Evolutionary conservation across 805 yeast genomes (phyloP).

Genomic region (Zygoascus biomembranicola): DNA sequence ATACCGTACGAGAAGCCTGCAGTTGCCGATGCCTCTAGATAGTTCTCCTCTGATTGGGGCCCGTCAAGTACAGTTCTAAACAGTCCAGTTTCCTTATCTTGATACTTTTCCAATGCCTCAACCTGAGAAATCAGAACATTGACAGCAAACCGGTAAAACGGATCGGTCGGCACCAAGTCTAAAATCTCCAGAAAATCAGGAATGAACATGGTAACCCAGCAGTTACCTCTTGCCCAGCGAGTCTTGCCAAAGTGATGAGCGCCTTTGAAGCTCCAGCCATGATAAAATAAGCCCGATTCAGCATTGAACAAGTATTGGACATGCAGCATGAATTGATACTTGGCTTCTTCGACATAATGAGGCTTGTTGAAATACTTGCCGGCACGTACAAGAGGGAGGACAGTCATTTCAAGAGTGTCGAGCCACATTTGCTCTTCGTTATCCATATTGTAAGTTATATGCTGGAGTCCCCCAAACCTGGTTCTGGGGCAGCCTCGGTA

Average conservation of each 20-base stretch:
- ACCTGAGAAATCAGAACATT: slow-evolving; percentile 30
- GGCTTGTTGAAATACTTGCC: slow-evolving; percentile 25
- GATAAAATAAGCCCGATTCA: slow-evolving; percentile 30
- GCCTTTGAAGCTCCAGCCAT: slow-evolving; percentile 24
- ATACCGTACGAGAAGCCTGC: slow-evolving; percentile 34
- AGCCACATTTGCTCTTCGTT: slow-evolving; percentile 24
- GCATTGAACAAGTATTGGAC: slow-evolving; percentile 28
- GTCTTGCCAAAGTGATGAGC: slow-evolving; percentile 18
- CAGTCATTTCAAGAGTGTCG: slow-evolving; percentile 32
- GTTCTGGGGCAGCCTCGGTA: slow-evolving; percentile 26
- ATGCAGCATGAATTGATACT: slow-evolving; percentile 29
- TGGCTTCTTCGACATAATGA: slow-evolving; percentile 30
- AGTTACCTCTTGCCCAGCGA: slow-evolving; percentile 33
- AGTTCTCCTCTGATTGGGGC: slow-evolving; percentile 17
- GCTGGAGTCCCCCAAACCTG: slow-evolving; percentile 31
- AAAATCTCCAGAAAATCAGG: slow-evolving; percentile 31
- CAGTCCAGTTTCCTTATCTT: slow-evolving; percentile 26
- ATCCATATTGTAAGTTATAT: slow-evolving; percentile 28
- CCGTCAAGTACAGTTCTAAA: slow-evolving; percentile 32
- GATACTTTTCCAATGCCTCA: slow-evolving; percentile 21
- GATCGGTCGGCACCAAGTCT: slow-evolving; percentile 25
- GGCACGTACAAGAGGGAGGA: slow-evolving; percentile 31
- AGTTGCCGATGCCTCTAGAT: slow-evolving; percentile 30
- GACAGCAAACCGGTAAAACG: slow-evolving; percentile 23
- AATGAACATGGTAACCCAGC: slow-evolving; percentile 33